Conservation (phyloP, 495 filamentous ascomycete genomes). For the Antarctomyces pellizariae region DNA sequence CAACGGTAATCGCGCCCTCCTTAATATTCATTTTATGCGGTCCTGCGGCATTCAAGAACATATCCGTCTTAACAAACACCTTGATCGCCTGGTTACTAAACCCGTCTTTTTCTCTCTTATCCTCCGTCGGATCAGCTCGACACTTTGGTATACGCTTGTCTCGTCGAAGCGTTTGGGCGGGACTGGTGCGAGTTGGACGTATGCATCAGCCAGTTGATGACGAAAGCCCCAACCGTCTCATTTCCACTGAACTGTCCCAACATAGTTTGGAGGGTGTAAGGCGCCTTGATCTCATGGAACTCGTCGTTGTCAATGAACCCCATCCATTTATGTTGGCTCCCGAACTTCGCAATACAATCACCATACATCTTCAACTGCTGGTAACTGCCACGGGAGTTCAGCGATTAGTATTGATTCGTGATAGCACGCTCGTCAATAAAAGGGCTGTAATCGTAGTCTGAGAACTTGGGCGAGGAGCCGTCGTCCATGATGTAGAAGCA, state of each 20-base stretch:
- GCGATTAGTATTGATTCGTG: no score
- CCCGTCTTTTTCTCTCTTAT: no score
- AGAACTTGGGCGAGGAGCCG: constrained; percentile 9
- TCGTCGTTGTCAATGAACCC: constrained; percentile 8
- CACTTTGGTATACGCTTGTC: no score
- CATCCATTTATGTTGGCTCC: constrained; percentile 8
- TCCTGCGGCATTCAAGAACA: neutral
- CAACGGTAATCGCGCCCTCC: constrained; percentile 4
- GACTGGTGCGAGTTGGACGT: constrained; percentile 2
- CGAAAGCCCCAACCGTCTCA: constrained; percentile 5
- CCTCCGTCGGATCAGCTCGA: no score
- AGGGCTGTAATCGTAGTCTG: no score
- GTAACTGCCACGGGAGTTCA: no score
- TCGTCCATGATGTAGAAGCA: constrained; percentile 14
- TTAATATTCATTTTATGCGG: constrained; percentile 1
- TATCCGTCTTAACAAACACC: constrained; percentile 1
- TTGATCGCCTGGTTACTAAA: constrained; percentile 3
- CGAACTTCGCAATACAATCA: constrained; percentile 2
- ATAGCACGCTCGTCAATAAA: no score
- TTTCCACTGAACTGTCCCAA: constrained; percentile 3
- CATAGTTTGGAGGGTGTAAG: constrained; percentile 1
- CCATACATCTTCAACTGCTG: constrained; percentile 5
- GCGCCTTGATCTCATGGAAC: constrained; percentile 4
- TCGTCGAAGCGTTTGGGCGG: constrained; percentile 2
- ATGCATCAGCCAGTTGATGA: constrained; percentile 7